Conservation (phyloP, 2,329 filamentous ascomycete species). For the Chaetomium sp. region DNA sequence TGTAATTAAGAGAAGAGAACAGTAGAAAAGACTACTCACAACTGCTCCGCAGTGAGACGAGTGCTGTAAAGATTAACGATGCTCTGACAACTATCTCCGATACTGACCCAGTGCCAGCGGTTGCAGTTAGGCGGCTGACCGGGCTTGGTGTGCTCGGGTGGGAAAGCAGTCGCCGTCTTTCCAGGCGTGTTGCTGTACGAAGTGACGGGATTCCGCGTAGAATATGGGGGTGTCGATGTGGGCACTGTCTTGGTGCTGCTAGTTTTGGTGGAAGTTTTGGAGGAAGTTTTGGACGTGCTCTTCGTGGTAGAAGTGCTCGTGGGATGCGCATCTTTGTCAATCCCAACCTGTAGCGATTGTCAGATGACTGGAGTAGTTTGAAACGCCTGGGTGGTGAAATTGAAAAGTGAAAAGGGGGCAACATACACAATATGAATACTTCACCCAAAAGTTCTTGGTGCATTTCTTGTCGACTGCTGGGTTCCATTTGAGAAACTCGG, state of each 20-base stretch:
- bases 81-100: neutral
- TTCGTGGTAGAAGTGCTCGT: conserved; percentile 4
- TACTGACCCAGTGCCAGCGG: neutral
- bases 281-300: no score
- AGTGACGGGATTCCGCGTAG: conserved; percentile 5
- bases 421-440: conserved; percentile 26
- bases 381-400: neutral
- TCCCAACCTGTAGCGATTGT: neutral
- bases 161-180: neutral
- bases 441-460: conserved; percentile 23
- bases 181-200: neutral
- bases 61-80: neutral
- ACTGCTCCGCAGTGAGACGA: neutral
- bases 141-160: neutral
- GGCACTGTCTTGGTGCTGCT: conserved; percentile 9
- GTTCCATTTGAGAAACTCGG: conserved; percentile 26
- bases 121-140: conserved; percentile 2
- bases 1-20: no score
- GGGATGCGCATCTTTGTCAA: neutral
- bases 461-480: conserved; percentile 26
- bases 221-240: neutral
- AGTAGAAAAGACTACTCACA: neutral
- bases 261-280: neutral
- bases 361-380: neutral
- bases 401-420: neutral